Conservation (phyloP, 768 basidiomycete genomes). For the Suillus variegatus region DNA sequence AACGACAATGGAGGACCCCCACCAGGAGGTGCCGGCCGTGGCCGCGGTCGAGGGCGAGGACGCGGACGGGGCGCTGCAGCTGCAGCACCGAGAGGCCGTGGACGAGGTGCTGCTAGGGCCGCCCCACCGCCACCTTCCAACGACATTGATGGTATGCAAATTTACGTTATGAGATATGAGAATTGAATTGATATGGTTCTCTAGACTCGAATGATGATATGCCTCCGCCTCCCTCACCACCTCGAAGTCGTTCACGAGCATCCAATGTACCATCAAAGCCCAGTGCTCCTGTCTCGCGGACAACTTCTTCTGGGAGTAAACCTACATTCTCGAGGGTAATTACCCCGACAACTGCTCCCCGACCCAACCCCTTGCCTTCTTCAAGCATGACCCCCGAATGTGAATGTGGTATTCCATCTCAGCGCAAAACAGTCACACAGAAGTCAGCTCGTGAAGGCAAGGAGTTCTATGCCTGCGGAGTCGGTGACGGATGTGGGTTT, state of each 20-base stretch:
- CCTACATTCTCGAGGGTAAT: conserved; percentile 9
- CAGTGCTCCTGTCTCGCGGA: conserved; percentile 4
- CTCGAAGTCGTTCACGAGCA: conserved; percentile 14
- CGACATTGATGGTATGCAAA: conserved; percentile 15
- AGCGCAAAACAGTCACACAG: conserved; percentile 43
- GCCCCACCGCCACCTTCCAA: conserved; percentile 23
- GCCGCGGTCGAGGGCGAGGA: conserved; percentile 22
- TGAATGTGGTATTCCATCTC: conserved; percentile 43
- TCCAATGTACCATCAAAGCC: conserved; percentile 11
- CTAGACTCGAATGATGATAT: conserved; percentile 8
- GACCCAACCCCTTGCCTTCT: conserved; percentile 10
- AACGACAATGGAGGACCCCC: conserved; percentile 26
- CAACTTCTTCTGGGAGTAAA: not conserved
- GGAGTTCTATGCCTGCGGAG: conserved; percentile 46
- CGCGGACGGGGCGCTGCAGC: conserved; percentile 19
- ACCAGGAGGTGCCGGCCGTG: conserved; percentile 28
- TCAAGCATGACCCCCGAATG: conserved; percentile 34
- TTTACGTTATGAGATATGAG: not conserved
- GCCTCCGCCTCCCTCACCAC: conserved; percentile 6
- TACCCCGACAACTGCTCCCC: conserved; percentile 2
- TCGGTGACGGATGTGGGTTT: conserved; percentile 45
- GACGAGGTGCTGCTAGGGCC: conserved; percentile 22
- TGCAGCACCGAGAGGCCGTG: conserved; percentile 25
- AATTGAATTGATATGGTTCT: not conserved
- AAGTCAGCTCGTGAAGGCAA: conserved; percentile 46